phyloP scores from a whole-genome alignment of 2,329 filamentous ascomycete genomes.

The Colletotrichum sp. region DNA sequence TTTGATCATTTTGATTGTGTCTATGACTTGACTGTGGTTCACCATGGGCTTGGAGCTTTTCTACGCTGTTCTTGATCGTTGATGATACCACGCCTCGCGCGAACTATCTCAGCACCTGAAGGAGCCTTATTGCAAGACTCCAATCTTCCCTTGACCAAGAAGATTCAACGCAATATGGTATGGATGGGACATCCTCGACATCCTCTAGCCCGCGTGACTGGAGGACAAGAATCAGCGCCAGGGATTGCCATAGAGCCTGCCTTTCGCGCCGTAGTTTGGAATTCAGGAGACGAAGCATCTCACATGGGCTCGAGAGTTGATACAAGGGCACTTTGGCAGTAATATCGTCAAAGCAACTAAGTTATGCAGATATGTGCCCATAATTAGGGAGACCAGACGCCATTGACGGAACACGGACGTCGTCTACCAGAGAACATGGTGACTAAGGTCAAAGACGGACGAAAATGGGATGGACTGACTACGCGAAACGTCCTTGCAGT shows the following conservation, averaged over 20 bases:
- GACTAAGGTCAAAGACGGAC: not conserved
- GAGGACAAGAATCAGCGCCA: too few species aligned
- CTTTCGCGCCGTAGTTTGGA: too few species aligned
- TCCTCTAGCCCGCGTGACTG: rapidly evolving
- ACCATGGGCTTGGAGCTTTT: not conserved
- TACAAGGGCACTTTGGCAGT: too few species aligned
- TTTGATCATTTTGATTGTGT: not conserved
- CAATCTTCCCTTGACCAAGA: not conserved
- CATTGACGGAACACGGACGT: not conserved
- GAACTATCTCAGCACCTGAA: not conserved
- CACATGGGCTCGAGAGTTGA: too few species aligned
- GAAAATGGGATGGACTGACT: not conserved
- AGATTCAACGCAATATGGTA: too few species aligned
- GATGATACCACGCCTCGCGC: not conserved
- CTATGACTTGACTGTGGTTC: not conserved
- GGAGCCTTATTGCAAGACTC: not conserved
- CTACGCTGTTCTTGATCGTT: not conserved
- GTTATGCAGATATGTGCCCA: too few species aligned
- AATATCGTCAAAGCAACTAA: rapidly evolving
- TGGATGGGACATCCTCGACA: too few species aligned
- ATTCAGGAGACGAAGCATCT: too few species aligned
- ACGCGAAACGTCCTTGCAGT: rapidly evolving
- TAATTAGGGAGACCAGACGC: not conserved
- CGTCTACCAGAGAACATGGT: not conserved
- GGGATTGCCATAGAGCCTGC: too few species aligned